Base-by-base conservation (phyloP, 2,329 filamentous ascomycete genomes). In the Neobulgaria alba region DNA sequence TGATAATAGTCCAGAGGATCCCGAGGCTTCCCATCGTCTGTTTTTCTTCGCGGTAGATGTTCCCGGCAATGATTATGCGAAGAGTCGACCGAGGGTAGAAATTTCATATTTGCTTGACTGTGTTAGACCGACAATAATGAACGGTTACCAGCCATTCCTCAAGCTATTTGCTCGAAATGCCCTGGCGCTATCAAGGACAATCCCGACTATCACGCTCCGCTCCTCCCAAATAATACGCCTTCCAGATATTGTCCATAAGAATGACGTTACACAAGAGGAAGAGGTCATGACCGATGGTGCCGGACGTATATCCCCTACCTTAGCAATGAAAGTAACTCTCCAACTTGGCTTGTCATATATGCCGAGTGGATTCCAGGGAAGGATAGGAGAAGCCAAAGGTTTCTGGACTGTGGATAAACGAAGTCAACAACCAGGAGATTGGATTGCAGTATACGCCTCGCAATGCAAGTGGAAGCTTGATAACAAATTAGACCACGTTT, bases 351-450 rank as follows among this genome's bases (percentile, higher is more conserved):
- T 81, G 0, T 50, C 57, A 0, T 67, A 72, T n/a, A 57, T 74
- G 0, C 82, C 82, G 0, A 73, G 74, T 23, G 79, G 71, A 0
- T 78, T 81, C 33, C 85, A 90, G 58, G 83, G 67, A 1, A 73
- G 85, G 0, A 72, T 89, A 26, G 81, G 77, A 8, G 75, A 80
- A 14, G 81, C 81, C 0, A 90, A 90, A 57, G 85, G 85, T 0
- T 67, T 89, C 49, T 89, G 83, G 84, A 69, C 82, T 34, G 60
- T 81, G 4, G 77, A 82, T 48, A 64, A 67, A 0, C 54, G 64
- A 0, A 68, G 73, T 18, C 59, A 62, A 1, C 62, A 69, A 2
- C 55, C 65, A 0, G 61, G 77, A 12, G 54, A 61, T 12, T 85
- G 79, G 81, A 83, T 88, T 31, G 69, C 79, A 41, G 75, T 81